Base-by-base conservation (phyloP, 805 yeast genomes). In the Wickerhamiella allomyrinae region DNA sequence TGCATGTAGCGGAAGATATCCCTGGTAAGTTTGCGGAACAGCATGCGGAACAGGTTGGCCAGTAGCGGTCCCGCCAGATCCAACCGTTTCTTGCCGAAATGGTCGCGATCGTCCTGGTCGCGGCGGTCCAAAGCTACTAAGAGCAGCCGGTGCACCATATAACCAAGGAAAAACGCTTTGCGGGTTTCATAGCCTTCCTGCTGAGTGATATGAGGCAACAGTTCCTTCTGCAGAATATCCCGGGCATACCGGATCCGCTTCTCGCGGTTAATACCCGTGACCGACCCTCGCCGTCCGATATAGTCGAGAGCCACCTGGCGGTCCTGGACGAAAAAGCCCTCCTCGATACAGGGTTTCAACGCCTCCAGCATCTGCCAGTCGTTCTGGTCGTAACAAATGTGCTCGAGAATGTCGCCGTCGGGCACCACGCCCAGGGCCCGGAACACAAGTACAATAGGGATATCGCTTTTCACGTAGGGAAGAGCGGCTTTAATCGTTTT, bases 321-420 rank as follows among this genome's bases (percentile, higher is more conserved):
- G 58, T 93, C 96, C 67, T 91, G 98, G 51, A 91, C 87, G 41
- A 91, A 91, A 63, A 91, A 93, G 41, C 96, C 98, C 67, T 93
- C 98, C 63, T 91, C 99, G 48, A 91, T 94, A 74, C 97, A 91
- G 6, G 99, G 98, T 62, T 91, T 93, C 57, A 91, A 71, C 91
- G 91, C 85, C 66, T 91, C 99, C 62, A 91, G 73, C 98, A 91
- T 91, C 66, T 91, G 98, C 96, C 97, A 89, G 68, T 91, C 99
- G 52, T 79, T 82, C 46, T 85, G 86, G 63, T 91, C 99, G 63
- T 89, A 91, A 67, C 98, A 91, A 46, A 91, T 91, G 63, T 91
- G 98, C 64, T 91, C 96, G 57, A 91, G 69, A 57, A 91, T 91
- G 66, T 91, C 99, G 61, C 99, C 98, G 68, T 91, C 99, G 33